A percentile compares a stretch with the other conserved stretches of the same genome.
phyloP scores from a whole-genome alignment of 495 filamentous ascomycete genomes.

The Terfezia boudieri region DNA sequence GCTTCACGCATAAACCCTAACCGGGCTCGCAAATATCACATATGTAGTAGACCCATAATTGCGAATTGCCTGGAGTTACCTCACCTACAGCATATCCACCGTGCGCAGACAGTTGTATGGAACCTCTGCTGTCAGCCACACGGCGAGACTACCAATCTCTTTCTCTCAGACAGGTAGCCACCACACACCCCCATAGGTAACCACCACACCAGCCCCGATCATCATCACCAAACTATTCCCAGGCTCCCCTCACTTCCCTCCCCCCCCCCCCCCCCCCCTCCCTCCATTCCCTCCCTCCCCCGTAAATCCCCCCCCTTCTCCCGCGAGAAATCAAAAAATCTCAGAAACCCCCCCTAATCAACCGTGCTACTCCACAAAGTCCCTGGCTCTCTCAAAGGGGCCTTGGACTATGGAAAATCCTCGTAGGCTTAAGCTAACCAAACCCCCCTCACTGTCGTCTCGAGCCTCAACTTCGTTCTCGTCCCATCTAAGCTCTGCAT shows the following conservation, averaged over 20 bases:
- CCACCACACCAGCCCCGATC: too few species aligned
- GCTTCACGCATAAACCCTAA: too few species aligned
- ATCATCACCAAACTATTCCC: too few species aligned
- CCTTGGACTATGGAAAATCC: constrained; percentile 16
- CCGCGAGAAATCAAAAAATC: constrained; percentile 3
- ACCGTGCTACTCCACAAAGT: constrained; percentile 4
- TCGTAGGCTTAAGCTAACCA: constrained; percentile 18
- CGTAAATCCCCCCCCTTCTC: constrained; percentile 5
- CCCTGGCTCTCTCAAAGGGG: constrained; percentile 13
- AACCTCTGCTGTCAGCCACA: too few species aligned
- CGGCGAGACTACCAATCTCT: too few species aligned
- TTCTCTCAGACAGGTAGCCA: too few species aligned
- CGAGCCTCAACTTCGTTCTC: constrained; percentile 11
- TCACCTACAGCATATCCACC: too few species aligned
- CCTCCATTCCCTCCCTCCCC: not conserved
- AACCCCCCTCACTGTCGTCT: constrained; percentile 13
- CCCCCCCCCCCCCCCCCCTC: constrained; percentile 1
- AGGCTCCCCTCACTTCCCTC: constrained; percentile 1
- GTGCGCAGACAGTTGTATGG: too few species aligned
- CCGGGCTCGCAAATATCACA: too few species aligned
- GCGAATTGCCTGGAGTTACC: too few species aligned
- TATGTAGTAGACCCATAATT: too few species aligned
- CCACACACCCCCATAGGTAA: too few species aligned
- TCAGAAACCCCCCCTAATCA: constrained; percentile 1
- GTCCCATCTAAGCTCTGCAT: constrained; percentile 15